phyloP scores from a whole-genome alignment of 495 filamentous ascomycete species.

The Aspergillus conjunctus region DNA sequence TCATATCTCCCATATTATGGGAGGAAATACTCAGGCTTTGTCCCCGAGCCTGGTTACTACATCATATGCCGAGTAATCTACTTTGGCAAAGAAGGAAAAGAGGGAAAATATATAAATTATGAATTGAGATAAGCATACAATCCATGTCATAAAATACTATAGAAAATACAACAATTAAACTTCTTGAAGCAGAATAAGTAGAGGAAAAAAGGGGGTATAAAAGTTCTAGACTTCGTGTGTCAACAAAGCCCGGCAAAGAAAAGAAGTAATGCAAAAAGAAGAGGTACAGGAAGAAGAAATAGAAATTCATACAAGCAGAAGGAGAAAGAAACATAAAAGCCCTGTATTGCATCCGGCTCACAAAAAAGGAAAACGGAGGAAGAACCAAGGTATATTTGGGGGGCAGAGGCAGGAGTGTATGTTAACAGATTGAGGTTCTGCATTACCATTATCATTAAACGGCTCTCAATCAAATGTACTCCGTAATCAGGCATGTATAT shows the following conservation, averaged over 20 bases:
- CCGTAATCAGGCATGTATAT: conserved; percentile 13
- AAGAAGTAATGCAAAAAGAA: conserved; percentile 17
- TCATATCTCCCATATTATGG: too few species aligned
- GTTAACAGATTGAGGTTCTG: conserved; percentile 20
- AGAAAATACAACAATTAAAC: conserved; percentile 8
- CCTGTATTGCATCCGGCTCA: conserved; percentile 4
- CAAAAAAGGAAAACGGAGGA: neutral
- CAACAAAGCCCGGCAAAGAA: neutral
- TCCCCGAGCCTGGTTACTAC: too few species aligned
- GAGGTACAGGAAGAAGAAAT: conserved; percentile 2
- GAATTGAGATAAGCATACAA: neutral
- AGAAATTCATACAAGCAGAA: too few species aligned
- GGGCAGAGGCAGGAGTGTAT: conserved; percentile 1
- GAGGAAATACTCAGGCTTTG: too few species aligned
- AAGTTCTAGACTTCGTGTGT: conserved; percentile 7
- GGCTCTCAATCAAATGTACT: conserved; percentile 12
- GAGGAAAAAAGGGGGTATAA: conserved; percentile 19
- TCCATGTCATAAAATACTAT: neutral
- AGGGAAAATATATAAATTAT: neutral
- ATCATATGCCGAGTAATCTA: too few species aligned
- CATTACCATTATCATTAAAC: conserved; percentile 48
- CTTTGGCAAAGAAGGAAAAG: neutral
- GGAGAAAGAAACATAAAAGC: conserved; percentile 7
- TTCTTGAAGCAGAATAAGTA: neutral
- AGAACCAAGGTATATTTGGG: conserved; percentile 7